A percentile compares a stretch with the other conserved stretches of the same genome.
Conservation (phyloP, 2,329 filamentous ascomycete genomes). For the Botryotinia globosa region DNA sequence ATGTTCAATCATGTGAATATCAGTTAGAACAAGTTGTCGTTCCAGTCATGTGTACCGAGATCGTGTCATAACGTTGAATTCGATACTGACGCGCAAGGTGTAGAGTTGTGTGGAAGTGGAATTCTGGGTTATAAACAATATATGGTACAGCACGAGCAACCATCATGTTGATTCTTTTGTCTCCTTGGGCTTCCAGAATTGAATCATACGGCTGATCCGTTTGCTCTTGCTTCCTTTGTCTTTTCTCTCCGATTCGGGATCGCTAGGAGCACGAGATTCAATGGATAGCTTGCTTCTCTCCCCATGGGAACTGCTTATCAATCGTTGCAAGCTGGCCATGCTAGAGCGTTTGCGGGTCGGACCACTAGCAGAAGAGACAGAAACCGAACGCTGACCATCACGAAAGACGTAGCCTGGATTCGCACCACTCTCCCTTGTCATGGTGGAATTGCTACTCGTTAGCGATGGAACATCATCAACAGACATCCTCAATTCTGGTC, state of each 20-base stretch:
- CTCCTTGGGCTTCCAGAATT: conserved; percentile 64
- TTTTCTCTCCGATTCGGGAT: conserved; percentile 39
- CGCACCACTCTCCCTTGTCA: conserved; percentile 63
- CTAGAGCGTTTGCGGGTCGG: conserved; percentile 67
- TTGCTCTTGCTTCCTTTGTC: conserved; percentile 64
- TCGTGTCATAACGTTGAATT: background rate
- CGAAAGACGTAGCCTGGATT: conserved; percentile 48
- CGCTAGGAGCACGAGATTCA: conserved; percentile 52
- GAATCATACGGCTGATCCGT: conserved; percentile 70
- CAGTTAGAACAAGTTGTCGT: conserved; percentile 22
- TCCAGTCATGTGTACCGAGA: conserved; percentile 18
- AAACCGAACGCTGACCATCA: conserved; percentile 59
- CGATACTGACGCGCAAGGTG: background rate
- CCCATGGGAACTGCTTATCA: conserved; percentile 72
- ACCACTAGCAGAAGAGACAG: conserved; percentile 59
- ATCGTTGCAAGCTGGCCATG: conserved; percentile 70
- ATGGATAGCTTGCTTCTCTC: conserved; percentile 73
- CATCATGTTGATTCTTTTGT: conserved; percentile 14
- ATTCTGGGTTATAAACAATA: background rate
- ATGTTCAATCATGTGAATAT: conserved; percentile 30
- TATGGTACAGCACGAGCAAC: background rate
- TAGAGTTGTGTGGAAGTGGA: background rate
- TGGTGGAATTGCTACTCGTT: conserved; percentile 74
- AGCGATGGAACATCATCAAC: conserved; percentile 71
- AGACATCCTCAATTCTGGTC: conserved; percentile 68